These are phyloP conservation scores for Zelonia costaricensis DNA, from an alignment of 208 protist genomes.

Conservation along the genomic window DNA sequence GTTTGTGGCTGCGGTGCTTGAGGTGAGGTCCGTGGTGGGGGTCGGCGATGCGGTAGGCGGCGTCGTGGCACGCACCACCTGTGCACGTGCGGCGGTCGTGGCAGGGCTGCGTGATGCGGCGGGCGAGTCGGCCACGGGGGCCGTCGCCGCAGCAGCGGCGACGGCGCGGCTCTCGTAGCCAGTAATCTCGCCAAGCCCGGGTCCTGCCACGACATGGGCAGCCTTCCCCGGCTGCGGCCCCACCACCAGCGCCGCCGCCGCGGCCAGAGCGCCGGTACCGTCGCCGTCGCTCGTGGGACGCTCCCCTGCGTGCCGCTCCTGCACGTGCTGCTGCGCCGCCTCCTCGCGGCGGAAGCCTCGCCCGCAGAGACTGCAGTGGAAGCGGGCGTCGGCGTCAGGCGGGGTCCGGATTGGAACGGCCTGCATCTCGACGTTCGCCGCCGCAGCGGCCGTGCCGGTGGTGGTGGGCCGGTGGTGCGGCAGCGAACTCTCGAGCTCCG, in stretches of 20 bases:
- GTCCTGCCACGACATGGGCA: conserved; percentile 47
- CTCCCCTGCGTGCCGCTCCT: conserved; percentile 30
- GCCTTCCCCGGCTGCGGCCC: no score
- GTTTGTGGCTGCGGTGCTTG: no score
- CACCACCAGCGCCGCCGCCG: no score
- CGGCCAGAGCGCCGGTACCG: conserved; percentile 9
- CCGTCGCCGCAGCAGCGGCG: not conserved
- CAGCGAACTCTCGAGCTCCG: no score
- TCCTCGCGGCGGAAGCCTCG: conserved; percentile 43
- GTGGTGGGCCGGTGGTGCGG: no score
- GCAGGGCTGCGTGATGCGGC: no score
- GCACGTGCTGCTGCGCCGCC: conserved; percentile 54
- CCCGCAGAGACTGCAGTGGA: conserved; percentile 67
- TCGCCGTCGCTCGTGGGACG: not conserved
- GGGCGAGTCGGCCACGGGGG: not conserved
- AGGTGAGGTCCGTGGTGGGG: no score
- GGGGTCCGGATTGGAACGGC: conserved; percentile 28
- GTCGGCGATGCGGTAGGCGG: no score
- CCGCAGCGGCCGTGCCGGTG: no score
- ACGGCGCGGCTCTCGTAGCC: conserved; percentile 29
- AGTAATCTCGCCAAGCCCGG: conserved; percentile 54
- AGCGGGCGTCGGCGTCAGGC: conserved; percentile 40
- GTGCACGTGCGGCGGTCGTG: no score
- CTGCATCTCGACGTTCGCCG: not conserved
- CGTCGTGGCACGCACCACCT: no score